Evolutionary conservation across 129 eudicot species (phyloP).

Genomic region (Calendula officinalis): DNA sequence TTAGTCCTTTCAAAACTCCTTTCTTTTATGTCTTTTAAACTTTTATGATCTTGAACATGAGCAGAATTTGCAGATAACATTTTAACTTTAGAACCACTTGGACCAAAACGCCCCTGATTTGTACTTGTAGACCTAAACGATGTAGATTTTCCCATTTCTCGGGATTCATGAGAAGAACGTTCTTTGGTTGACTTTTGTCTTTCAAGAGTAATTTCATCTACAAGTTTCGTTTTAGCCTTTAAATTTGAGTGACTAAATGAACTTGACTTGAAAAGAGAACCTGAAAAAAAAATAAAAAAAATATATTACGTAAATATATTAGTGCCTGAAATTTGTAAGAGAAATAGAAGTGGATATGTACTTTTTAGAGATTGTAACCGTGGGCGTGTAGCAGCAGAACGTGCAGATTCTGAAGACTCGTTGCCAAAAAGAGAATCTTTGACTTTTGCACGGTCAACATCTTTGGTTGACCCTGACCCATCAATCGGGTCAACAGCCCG

Average conservation of each 20-base stretch:
- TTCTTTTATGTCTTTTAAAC: slow-evolving; percentile 52
- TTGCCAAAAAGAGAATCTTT: slow-evolving; percentile 38
- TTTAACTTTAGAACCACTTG: slow-evolving; percentile 66
- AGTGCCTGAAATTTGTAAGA: slow-evolving; percentile 1
- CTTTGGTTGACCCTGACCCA: slow-evolving; percentile 53
- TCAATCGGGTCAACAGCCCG: slow-evolving; percentile 48
- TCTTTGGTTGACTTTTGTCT: slow-evolving; percentile 60
- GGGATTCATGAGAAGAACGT: slow-evolving; percentile 44
- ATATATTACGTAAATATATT: slow-evolving; percentile 6
- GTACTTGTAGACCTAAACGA: slow-evolving; percentile 58
- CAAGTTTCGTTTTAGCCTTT: slow-evolving; percentile 63
- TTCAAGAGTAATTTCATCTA: slow-evolving; percentile 66
- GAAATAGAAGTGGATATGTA: slow-evolving; percentile 1
- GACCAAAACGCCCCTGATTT: slow-evolving; percentile 43
- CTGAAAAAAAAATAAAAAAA: slow-evolving; percentile 37
- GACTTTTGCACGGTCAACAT: slow-evolving; percentile 47
- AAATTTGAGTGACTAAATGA: slow-evolving; percentile 62
- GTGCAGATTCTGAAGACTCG: slow-evolving; percentile 42
- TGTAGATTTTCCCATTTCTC: slow-evolving; percentile 65
- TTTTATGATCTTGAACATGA: slow-evolving; percentile 51
- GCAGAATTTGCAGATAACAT: slow-evolving; percentile 63
- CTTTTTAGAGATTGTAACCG: slow-evolving; percentile 44
- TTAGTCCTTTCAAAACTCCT: slow-evolving; percentile 66
- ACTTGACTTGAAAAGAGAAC: slow-evolving; percentile 67
- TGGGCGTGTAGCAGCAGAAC: slow-evolving; percentile 44